Base-by-base conservation (phyloP, 495 filamentous ascomycete genomes). In the Filosporella fistucella region DNA sequence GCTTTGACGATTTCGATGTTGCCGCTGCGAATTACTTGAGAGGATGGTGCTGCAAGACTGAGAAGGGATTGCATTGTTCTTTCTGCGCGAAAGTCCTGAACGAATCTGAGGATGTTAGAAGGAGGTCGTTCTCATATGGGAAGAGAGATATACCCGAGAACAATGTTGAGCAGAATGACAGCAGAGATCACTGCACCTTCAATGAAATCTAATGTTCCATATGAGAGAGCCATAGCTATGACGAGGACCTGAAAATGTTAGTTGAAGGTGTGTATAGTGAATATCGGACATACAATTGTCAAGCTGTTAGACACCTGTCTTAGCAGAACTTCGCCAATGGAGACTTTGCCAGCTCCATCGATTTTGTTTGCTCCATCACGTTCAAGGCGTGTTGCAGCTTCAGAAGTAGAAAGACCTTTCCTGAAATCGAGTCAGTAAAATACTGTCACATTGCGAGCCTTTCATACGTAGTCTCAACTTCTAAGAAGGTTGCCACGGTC, bases 101-200 rank as follows among this genome's bases (percentile, higher is more conserved):
- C 66, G 58, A 88, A 86, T 24, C 75, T 67, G 39, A 52, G 41
- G 23, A 16, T 9, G 43, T 14, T 26, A n/a, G 25, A 40, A 10
- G 33, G 48, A 29, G 10, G 26, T 33, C 7, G 24, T n/a, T 35
- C 51, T 22, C 46, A 41, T 37, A 10, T 14, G 24, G 16, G 34
- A 14, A 38, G 17, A 12, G 42, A 20, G 47, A 51, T 70, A 39
- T 64, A 77, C 65, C 82, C 85, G 20, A 88, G 79, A 30, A 79
- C 51, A 44, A 88, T 81, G 60, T 89, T 89, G 54, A 89, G 69
- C 32, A 78, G 51, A 46, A 89, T 87, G 51, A 89, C 84, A 30
- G 81, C 82, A 1, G 82, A 74, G 42, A 88, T 80, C 47, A 89
- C 85, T 42, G 81, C 82, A 33, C 82, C 85, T 67, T 89, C 85